These are phyloP conservation scores for Cercospora sp. DNA, from an alignment of 2,329 filamentous ascomycete genomes.

Conservation along the genomic window DNA sequence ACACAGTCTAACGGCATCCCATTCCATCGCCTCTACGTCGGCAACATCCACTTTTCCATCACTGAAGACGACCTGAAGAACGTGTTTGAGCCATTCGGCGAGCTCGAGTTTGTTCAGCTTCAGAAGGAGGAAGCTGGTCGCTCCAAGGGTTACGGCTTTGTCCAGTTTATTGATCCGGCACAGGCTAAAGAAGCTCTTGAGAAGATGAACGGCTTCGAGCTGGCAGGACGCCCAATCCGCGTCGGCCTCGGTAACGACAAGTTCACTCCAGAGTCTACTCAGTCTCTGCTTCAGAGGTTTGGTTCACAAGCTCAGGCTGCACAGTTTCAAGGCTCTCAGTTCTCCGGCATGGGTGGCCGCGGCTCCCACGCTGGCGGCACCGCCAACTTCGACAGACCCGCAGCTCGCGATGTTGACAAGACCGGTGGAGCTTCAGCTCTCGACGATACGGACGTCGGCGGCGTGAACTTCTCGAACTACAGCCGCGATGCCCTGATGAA, in stretches of 20 bases:
- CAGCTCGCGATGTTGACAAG: conserved; percentile 79
- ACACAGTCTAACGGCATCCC: conserved; percentile 80
- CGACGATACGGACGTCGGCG: conserved; percentile 95
- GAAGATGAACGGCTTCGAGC: conserved; percentile 99
- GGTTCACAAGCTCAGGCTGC: conserved; percentile 63
- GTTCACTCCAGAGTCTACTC: conserved; percentile 96
- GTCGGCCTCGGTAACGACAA: conserved; percentile 99
- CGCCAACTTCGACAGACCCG: conserved; percentile 80
- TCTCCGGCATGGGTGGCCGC: conserved; percentile 86
- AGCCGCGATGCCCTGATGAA: conserved; percentile 98
- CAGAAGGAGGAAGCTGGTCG: conserved; percentile 92
- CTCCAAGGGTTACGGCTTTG: conserved; percentile 95
- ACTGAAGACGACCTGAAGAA: conserved; percentile 93
- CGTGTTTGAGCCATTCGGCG: conserved; percentile 96
- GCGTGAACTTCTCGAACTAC: conserved; percentile 99
- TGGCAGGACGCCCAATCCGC: conserved; percentile 93
- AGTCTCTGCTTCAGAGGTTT: conserved; percentile 88
- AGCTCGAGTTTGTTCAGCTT: conserved; percentile 94
- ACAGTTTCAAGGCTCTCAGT: conserved; percentile 64
- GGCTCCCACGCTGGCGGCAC: conserved; percentile 75
- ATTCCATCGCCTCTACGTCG: conserved; percentile 97
- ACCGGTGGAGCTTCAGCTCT: conserved; percentile 87
- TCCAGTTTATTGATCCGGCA: conserved; percentile 77
- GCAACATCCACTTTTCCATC: conserved; percentile 99
- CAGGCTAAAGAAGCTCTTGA: conserved; percentile 93